Evolutionary conservation across 2,329 filamentous ascomycete species (phyloP).

Genomic region (Exophiala bonariae): DNA sequence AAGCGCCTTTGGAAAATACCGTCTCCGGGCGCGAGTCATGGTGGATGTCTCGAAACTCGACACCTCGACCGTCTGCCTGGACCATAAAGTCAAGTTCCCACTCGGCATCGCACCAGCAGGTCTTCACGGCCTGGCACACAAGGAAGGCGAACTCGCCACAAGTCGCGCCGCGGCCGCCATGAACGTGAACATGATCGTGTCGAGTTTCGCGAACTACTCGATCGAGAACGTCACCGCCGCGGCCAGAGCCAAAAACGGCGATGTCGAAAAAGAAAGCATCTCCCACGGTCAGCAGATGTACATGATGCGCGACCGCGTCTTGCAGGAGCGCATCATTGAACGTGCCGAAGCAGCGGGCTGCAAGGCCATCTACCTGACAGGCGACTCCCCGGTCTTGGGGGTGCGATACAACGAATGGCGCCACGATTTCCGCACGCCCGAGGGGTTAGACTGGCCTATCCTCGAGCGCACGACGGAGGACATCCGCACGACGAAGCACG

Average conservation of each 20-base stretch:
- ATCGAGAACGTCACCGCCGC: constrained; percentile 41
- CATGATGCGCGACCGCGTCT: constrained; percentile 31
- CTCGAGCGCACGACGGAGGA: constrained; percentile 23
- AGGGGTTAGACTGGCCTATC: constrained; percentile 24
- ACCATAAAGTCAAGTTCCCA: constrained; percentile 44
- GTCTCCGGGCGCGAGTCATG: constrained; percentile 41
- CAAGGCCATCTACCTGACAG: constrained; percentile 52
- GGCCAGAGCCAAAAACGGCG: constrained; percentile 1
- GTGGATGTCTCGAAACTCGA: constrained; percentile 37
- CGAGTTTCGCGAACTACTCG: constrained; percentile 41
- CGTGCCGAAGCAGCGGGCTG: constrained; percentile 46
- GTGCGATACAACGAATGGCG: constrained; percentile 53
- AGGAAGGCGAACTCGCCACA: constrained; percentile 49
- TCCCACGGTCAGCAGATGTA: constrained; percentile 19
- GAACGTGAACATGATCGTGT: constrained; percentile 45
- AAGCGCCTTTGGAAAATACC: constrained; percentile 50
- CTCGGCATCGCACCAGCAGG: constrained; percentile 51
- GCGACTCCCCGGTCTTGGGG: constrained; percentile 52
- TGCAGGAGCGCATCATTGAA: constrained; percentile 41
- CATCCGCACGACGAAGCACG: constrained; percentile 15
- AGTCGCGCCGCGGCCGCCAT: constrained; percentile 40
- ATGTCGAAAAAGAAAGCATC: constrained; percentile 38
- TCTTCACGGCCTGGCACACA: constrained; percentile 50
- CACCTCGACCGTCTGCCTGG: constrained; percentile 42
- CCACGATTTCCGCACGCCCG: constrained; percentile 46